Conservation (phyloP, 495 filamentous ascomycete species). For the Emericellopsis terricola region DNA sequence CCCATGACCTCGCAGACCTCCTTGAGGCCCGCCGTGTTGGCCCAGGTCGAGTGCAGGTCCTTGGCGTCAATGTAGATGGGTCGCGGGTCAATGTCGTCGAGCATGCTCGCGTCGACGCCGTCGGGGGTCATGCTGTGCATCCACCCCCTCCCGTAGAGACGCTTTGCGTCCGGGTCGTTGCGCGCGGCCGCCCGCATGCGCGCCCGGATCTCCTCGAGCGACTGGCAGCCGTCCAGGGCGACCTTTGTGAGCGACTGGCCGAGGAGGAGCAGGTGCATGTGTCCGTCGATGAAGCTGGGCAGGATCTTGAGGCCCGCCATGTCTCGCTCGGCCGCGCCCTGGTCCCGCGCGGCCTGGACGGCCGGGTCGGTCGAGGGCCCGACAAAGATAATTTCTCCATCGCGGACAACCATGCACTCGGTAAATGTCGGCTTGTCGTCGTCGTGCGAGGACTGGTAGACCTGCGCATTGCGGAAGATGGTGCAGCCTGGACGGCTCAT, state of each 20-base stretch:
- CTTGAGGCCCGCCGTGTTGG: slow-evolving; percentile 32
- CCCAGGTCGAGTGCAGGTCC: slow-evolving; percentile 46
- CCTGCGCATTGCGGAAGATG: neutral
- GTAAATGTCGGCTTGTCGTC: neutral
- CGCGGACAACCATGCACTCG: slow-evolving; percentile 9
- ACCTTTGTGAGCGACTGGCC: slow-evolving; percentile 40
- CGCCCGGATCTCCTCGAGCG: slow-evolving; percentile 32
- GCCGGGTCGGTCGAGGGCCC: slow-evolving; percentile 16
- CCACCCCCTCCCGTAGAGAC: slow-evolving; percentile 40
- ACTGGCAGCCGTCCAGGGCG: slow-evolving; percentile 32
- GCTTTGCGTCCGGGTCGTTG: slow-evolving; percentile 25
- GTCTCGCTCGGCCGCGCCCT: slow-evolving; percentile 19
- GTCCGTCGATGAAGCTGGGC: slow-evolving; percentile 47
- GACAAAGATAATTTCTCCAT: slow-evolving; percentile 15
- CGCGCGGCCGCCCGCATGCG: slow-evolving; percentile 31
- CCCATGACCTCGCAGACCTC: slow-evolving; percentile 20
- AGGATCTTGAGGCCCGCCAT: slow-evolving; percentile 30
- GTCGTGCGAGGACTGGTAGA: neutral
- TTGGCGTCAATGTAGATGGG: slow-evolving; percentile 44
- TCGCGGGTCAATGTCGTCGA: slow-evolving; percentile 36
- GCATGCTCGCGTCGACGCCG: slow-evolving; percentile 29
- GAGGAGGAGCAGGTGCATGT: slow-evolving; percentile 43
- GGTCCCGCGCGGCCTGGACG: slow-evolving; percentile 9
- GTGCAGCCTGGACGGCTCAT: neutral
- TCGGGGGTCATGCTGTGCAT: slow-evolving; percentile 39